phyloP scores from a whole-genome alignment of 192 early-diverging fungal genomes.

The Funneliformis mosseae region DNA sequence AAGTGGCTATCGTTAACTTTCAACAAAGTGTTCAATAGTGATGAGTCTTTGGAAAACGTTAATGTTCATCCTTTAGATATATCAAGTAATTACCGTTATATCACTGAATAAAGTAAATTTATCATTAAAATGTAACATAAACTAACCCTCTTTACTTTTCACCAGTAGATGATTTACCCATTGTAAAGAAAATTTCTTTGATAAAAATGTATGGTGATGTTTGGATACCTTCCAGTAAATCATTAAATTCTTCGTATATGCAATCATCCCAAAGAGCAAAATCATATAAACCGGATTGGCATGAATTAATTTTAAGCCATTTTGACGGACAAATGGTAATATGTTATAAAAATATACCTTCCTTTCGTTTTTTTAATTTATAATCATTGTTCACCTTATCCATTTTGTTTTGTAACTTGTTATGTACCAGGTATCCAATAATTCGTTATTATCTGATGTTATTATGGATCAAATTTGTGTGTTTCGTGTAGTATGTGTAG shows the following conservation, averaged over 20 bases:
- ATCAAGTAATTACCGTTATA: background rate
- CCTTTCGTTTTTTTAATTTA: background rate
- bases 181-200: background rate
- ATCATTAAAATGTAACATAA: background rate
- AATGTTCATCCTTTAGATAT: background rate
- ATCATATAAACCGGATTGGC: background rate
- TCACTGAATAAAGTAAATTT: background rate
- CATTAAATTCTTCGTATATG: background rate
- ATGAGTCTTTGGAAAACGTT: background rate
- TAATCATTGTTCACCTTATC: background rate
- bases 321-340: background rate
- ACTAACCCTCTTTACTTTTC: background rate
- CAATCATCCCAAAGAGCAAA: background rate
- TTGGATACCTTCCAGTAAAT: background rate
- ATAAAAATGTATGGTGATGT: background rate
- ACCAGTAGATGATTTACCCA: background rate
- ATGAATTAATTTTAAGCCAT: background rate
- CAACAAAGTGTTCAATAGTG: too few relatives aligned
- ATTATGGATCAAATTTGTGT: background rate
- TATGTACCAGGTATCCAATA: background rate
- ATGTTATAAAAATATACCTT: background rate
- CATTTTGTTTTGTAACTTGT: background rate
- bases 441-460: background rate
- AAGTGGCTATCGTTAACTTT: background rate
- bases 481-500: background rate